Evolutionary conservation across 306 rosid species (phyloP).

Genomic region (Delonix regia): DNA sequence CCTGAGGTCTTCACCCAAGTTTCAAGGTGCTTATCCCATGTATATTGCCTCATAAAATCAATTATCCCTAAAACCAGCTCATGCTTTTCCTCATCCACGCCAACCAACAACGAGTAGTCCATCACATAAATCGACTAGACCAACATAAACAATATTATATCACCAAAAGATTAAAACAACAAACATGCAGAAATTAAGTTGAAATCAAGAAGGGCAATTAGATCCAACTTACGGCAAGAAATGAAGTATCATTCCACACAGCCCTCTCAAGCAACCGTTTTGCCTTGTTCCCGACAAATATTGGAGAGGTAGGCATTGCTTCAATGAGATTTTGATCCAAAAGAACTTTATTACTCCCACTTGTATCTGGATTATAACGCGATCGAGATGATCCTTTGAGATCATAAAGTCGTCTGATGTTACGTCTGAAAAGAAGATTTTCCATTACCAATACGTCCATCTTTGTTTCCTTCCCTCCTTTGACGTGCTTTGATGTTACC

Average conservation of each 20-base stretch:
- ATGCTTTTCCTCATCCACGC: conserved; percentile 81
- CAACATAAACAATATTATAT: conserved; percentile 28
- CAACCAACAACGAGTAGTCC: conserved; percentile 89
- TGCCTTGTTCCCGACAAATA: conserved; percentile 82
- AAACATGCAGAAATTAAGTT: background rate
- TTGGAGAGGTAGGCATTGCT: conserved; percentile 91
- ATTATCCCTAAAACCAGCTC: conserved; percentile 86
- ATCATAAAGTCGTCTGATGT: conserved; percentile 74
- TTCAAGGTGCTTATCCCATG: conserved; percentile 95
- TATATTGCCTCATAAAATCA: conserved; percentile 90
- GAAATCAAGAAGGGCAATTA: conserved; percentile 30
- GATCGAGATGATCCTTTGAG: conserved; percentile 88
- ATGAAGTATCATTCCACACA: conserved; percentile 90
- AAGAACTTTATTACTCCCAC: conserved; percentile 80
- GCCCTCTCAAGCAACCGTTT: conserved; percentile 86
- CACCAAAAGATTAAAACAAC: background rate
- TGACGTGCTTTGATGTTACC: conserved; percentile 73
- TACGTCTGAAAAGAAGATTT: conserved; percentile 77
- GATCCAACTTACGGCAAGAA: conserved; percentile 79
- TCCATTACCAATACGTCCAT: conserved; percentile 96
- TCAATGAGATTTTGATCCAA: conserved; percentile 89
- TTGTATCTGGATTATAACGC: conserved; percentile 83
- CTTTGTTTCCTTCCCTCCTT: conserved; percentile 85
- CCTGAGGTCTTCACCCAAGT: conserved; percentile 93
- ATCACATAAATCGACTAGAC: conserved; percentile 77